A percentile compares a stretch with the other conserved stretches of the same genome.
phyloP scores from a whole-genome alignment of 768 basidiomycete genomes.

The Amyloporia xantha region DNA sequence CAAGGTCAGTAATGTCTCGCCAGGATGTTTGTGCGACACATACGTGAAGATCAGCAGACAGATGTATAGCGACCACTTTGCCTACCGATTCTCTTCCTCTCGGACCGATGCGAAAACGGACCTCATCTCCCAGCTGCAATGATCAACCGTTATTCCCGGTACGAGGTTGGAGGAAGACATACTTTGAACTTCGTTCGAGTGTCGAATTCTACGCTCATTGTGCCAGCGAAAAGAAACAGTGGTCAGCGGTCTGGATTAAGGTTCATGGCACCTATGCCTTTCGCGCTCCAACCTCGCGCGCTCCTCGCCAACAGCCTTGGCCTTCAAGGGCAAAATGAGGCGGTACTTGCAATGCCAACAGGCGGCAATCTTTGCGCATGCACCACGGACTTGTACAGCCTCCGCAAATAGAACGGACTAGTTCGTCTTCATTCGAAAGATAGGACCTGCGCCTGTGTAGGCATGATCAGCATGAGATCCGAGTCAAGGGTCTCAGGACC shows the following conservation, averaged over 20 bases:
- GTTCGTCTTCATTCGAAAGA: no score
- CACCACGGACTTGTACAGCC: no score
- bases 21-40: neutral
- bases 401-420: no score
- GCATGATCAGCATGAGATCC: no score
- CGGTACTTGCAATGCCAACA: neutral
- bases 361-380: neutral
- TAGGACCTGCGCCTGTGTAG: no score
- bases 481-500: no score
- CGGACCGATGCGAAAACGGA: neutral
- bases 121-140: neutral
- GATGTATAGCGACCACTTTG: constrained; percentile 1
- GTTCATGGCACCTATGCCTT: neutral
- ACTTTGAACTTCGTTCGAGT: neutral
- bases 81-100: neutral
- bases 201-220: neutral
- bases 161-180: no score
- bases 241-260: no score
- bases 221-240: neutral
- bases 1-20: no score
- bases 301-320: neutral
- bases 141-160: neutral
- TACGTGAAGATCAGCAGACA: neutral
- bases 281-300: neutral
- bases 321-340: neutral